Base-by-base conservation (phyloP, 1,284 basidiomycete genomes). In the Ceratobasidium sp. region DNA sequence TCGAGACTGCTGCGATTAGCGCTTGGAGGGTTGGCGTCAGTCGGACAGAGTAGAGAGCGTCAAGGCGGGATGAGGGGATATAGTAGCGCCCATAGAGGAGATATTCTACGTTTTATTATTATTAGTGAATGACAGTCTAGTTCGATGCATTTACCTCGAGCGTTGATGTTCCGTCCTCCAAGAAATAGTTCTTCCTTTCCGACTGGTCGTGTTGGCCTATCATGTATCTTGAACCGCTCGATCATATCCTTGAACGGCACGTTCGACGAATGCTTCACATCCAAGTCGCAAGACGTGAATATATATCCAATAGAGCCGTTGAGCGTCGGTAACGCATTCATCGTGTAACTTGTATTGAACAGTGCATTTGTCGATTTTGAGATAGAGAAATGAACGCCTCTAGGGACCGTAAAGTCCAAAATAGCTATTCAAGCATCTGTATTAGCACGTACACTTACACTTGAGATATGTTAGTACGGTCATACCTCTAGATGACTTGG, bases 301-400 rank as follows among this genome's bases (percentile, higher is more conserved):
- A 97, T 93, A 79, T 98, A 98, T 45, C 93, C 94, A 50, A 98
- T 85, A 0, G 93, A 93, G n/a, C 96, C 96, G 76, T 92, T 92
- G 67, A 98, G 85, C 9, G 92, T 92, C 0, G 96, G 96, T 80
- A 97, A 86, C 8, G 94, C 94, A 73, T 93, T 95, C 83, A 97
- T 92, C 2, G 94, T 90, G 80, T 96, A 96, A 0, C 92, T 92
- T 0, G 94, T 97, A 80, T 88, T 92, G 83, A 97, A 97, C 50
- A 96, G 83, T 0, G 92, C 86, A 78, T 96, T 94, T 5, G 96
- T 94, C 1, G 93, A 90, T 77, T 97, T 96, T 18, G 95, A 94
- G 65, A 97, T 86, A 3, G 90, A 89, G 73, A 96, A 85, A 76
- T 92, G 88, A 26, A 96, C 84, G 1, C 93, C 93, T 72, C 85